Base-by-base conservation (phyloP, 179 eudicot species). In the Nepenthes alata region DNA sequence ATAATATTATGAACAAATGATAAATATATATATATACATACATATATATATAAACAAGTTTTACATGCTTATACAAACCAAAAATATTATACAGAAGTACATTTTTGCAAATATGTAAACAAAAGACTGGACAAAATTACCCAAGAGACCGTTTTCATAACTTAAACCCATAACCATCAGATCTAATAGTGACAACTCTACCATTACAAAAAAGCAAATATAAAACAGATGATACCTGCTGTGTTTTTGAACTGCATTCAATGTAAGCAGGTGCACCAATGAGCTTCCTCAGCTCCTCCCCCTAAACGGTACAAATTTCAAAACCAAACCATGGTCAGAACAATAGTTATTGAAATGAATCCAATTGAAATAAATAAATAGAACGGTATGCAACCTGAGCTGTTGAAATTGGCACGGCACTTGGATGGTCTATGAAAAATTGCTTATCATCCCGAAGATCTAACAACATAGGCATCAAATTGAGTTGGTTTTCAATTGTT, bases 391-490 rank as follows among this genome's bases (percentile, higher is more conserved):
- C 35, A 53, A 89, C 96, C 88, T 89, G 96, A 70, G 88, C 86
- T 56, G 81, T 63, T 48, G 94, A 74, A 70, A 89, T 89, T 67
- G 96, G 94, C 72, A 86, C 93, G 45, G 96, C 84, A 47, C 96
- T 93, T 66, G 96, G 96, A 76, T 88, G 96, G 69, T 89, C 90
- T 48, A 77, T 64, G 66, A 88, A 83, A 74, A 83, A 88, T 65
- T 88, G 93, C 72, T 81, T 77, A 78, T 89, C 96, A 75, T 89
- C 96, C 71, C 96, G 89, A 72, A 89, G 90, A 86, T 89, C 96
- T 89, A 76, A 35, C 68, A 61, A 5, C 74, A 70, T 59, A 37
- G 64, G 65, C 38, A 71, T 55, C 51, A 53, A 54, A 71, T 59
- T 66, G 36, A 65, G 60, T 54, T 35, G 57, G 64, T 68, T 47